Conservation (phyloP, 495 filamentous ascomycete species). For the Lentithecium fluviatile region DNA sequence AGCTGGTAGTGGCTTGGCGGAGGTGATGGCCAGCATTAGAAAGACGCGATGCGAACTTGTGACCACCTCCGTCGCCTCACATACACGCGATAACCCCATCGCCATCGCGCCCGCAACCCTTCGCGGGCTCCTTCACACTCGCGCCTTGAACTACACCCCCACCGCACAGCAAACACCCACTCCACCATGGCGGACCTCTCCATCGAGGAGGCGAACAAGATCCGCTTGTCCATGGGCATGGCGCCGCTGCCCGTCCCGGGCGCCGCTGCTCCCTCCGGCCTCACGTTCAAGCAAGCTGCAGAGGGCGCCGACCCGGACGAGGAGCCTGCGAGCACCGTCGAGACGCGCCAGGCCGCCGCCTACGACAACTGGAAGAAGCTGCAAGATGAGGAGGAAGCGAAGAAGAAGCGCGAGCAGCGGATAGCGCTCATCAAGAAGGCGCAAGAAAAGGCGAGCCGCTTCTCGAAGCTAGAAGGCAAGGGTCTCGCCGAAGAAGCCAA, state of each 20-base stretch:
- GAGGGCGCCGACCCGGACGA: conserved; percentile 49
- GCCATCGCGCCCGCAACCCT: background rate
- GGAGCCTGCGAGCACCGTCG: conserved; percentile 71
- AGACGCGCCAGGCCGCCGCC: conserved; percentile 72
- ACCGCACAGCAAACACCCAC: background rate
- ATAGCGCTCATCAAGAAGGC: conserved; percentile 81
- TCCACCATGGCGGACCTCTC: conserved; percentile 74
- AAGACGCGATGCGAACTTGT: background rate
- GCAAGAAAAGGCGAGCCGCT: conserved; percentile 75
- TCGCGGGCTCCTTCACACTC: background rate
- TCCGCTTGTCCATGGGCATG: conserved; percentile 84
- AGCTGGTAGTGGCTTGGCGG: background rate
- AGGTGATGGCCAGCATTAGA: background rate
- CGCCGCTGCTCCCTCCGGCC: conserved; percentile 46
- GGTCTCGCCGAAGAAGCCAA: conserved; percentile 67
- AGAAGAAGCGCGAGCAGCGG: conserved; percentile 72
- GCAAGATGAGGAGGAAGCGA: conserved; percentile 62
- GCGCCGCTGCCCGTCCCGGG: conserved; percentile 85
- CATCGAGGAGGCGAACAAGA: conserved; percentile 92
- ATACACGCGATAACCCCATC: background rate
- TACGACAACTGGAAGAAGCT: conserved; percentile 72
- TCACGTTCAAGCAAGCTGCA: conserved; percentile 59
- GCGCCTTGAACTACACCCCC: background rate
- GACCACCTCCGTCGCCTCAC: conserved; percentile 1
- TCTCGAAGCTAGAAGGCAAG: conserved; percentile 71